A percentile compares a stretch with the other conserved stretches of the same genome.
These are phyloP conservation scores for Musa troglodytarum DNA, from an alignment of 176 grass and related monocot species.

Conservation along the genomic window DNA sequence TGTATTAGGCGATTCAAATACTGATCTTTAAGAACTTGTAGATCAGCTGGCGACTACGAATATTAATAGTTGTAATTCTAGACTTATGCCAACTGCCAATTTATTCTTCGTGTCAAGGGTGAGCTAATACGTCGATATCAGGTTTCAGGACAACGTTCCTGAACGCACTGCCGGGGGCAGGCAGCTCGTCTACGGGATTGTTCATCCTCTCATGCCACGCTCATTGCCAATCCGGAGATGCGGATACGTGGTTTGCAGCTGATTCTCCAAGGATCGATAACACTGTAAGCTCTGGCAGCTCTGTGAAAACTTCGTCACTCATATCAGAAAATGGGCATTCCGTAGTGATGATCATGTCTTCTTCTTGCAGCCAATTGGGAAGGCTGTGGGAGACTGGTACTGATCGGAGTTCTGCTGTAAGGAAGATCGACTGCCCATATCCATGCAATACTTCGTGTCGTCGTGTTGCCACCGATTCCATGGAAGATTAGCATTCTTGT, in stretches of 20 bases:
- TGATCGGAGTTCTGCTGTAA: background rate
- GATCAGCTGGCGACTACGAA: too few relatives aligned
- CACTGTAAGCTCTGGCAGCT: conserved; percentile 34
- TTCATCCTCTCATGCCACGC: conserved; percentile 83
- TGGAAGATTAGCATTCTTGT: too few relatives aligned
- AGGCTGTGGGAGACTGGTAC: conserved; percentile 12
- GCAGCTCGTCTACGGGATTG: conserved; percentile 41
- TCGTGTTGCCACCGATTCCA: too few relatives aligned
- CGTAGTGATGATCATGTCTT: background rate
- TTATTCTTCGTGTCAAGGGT: background rate
- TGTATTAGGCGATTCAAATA: too few relatives aligned
- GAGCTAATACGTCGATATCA: conserved; percentile 18
- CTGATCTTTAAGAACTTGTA: too few relatives aligned
- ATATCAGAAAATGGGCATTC: background rate
- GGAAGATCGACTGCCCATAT: background rate
- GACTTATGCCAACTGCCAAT: background rate
- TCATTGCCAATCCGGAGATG: conserved; percentile 74
- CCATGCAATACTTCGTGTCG: background rate
- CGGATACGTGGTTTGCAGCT: conserved; percentile 50
- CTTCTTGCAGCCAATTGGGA: background rate
- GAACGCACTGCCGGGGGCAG: conserved; percentile 36
- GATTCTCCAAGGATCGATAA: conserved; percentile 53
- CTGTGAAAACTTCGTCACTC: background rate
- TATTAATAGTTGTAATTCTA: too few relatives aligned
- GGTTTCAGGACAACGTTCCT: conserved; percentile 68